These are phyloP conservation scores for Phanerodontia chrysosporium DNA, from an alignment of 768 basidiomycete species.

Conservation along the genomic window DNA sequence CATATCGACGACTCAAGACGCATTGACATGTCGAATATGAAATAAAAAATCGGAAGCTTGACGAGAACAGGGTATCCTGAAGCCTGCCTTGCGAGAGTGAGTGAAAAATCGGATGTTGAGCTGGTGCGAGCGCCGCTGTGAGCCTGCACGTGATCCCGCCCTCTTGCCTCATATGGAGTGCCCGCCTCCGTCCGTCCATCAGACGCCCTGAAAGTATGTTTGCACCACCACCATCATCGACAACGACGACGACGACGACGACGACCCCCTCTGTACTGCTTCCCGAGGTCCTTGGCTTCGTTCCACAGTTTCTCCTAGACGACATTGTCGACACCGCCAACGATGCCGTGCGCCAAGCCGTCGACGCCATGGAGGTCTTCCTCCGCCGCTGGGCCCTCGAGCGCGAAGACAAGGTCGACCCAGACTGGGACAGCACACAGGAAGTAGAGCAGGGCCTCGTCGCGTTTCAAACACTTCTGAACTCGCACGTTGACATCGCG, in stretches of 20 bases:
- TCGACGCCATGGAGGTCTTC: slow-evolving; percentile 78
- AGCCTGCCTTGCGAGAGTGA: neutral
- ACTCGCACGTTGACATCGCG: slow-evolving; percentile 84
- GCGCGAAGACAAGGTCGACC: slow-evolving; percentile 42
- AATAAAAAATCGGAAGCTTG: too few species aligned
- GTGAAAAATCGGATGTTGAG: too few species aligned
- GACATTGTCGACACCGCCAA: slow-evolving; percentile 83
- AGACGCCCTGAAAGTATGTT: neutral
- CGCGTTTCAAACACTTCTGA: slow-evolving; percentile 83
- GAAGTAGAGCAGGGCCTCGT: slow-evolving; percentile 79
- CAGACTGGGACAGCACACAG: slow-evolving; percentile 56
- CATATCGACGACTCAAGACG: too few species aligned
- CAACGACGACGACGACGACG: neutral
- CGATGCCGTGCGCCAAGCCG: slow-evolving; percentile 71
- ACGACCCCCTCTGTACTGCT: slow-evolving; percentile 47
- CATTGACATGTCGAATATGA: too few species aligned
- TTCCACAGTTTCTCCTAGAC: slow-evolving; percentile 80
- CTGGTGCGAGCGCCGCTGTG: too few species aligned
- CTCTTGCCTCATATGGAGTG: neutral
- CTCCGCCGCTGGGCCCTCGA: slow-evolving; percentile 71
- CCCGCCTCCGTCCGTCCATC: neutral
- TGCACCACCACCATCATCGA: neutral
- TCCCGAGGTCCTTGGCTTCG: slow-evolving; percentile 76
- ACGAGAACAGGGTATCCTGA: too few species aligned
- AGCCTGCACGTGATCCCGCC: neutral